These are phyloP conservation scores for Neurospora sp. DNA, from an alignment of 2,329 filamentous ascomycete genomes.

Conservation along the genomic window DNA sequence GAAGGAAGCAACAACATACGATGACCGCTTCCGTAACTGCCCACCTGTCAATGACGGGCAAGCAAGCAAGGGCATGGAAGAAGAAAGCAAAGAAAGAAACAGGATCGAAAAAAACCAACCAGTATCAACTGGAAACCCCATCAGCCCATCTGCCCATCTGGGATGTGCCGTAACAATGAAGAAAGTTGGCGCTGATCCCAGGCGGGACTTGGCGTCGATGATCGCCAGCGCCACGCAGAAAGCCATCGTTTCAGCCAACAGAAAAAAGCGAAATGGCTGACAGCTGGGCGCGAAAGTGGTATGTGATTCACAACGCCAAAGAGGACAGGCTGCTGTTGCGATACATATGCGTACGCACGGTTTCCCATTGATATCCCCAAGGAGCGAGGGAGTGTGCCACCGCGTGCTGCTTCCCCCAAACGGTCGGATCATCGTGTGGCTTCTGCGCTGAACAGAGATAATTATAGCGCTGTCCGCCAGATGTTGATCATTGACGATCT, in stretches of 20 bases:
- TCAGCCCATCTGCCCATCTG: neutral
- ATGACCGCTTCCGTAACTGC: neutral
- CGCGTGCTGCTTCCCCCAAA: neutral
- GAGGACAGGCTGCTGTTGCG: neutral
- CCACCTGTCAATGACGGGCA: neutral
- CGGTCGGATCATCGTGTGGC: neutral
- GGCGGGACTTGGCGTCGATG: slow-evolving; percentile 10
- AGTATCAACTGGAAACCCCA: neutral
- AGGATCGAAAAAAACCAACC: neutral
- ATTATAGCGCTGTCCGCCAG: neutral
- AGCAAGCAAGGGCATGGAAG: neutral
- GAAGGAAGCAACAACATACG: neutral
- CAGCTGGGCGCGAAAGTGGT: neutral
- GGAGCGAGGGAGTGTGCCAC: neutral
- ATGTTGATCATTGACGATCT: neutral
- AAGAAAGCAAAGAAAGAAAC: neutral
- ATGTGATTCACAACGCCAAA: neutral
- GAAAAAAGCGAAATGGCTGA: neutral
- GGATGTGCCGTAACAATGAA: neutral
- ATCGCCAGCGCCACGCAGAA: slow-evolving; percentile 15
- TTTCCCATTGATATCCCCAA: neutral
- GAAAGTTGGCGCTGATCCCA: neutral
- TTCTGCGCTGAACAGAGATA: neutral
- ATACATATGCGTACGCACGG: neutral
- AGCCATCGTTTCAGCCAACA: slow-evolving; percentile 17